These are phyloP conservation scores for Chalciporus pseudorubinellus DNA, from an alignment of 768 basidiomycete genomes.

Conservation along the genomic window DNA sequence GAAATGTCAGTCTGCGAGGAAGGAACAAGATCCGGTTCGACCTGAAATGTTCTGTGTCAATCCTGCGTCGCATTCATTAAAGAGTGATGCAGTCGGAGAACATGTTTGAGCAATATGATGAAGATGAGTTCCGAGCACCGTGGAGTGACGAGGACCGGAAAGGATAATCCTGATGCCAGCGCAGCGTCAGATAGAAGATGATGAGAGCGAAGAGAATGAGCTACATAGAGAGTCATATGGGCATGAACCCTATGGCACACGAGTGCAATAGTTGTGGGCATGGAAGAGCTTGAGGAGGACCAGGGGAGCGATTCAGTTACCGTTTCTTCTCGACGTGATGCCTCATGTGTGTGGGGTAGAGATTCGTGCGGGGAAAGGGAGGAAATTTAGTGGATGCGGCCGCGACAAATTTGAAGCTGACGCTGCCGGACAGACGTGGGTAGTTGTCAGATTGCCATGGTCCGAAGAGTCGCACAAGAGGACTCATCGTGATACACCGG, in stretches of 20 bases:
- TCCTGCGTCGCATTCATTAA: not conserved
- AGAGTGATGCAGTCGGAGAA: not conserved
- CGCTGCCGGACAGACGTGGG: not conserved
- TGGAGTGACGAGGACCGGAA: not conserved
- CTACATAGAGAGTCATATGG: not conserved
- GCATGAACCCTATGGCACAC: conserved; percentile 1
- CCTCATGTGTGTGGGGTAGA: conserved; percentile 26
- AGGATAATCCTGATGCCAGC: not conserved
- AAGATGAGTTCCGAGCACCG: conserved; percentile 1
- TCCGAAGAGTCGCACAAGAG: not conserved
- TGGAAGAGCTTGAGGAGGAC: not conserved
- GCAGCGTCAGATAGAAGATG: not conserved
- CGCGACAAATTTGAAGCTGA: not conserved
- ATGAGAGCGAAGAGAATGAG: not conserved
- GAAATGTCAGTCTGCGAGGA: not conserved
- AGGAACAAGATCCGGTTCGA: not conserved
- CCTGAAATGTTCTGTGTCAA: not conserved
- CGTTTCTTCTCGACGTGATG: not conserved
- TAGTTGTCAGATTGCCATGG: not conserved
- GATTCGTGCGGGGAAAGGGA: conserved; percentile 24
- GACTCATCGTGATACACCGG: not conserved
- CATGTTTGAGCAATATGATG: conserved; percentile 1
- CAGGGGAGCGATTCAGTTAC: not conserved
- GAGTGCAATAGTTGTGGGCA: not conserved
- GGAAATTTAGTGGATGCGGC: not conserved